Conservation (phyloP, 495 filamentous ascomycete genomes). For the Tuber borchii region DNA sequence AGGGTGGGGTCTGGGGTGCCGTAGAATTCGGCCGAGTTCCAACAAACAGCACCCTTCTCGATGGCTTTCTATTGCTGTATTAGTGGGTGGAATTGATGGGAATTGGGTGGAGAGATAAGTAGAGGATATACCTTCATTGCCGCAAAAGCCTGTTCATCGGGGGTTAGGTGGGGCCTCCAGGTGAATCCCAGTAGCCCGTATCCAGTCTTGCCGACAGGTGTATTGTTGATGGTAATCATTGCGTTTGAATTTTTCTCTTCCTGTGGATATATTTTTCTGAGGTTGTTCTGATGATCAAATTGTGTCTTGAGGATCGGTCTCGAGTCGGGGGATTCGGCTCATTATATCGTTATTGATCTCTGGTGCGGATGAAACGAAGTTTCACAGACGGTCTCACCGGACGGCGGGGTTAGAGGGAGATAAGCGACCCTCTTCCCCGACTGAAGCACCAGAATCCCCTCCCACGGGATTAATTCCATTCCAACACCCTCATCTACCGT, state of each 20-base stretch:
- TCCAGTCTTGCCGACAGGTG: conserved; percentile 48
- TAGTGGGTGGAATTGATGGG: neutral
- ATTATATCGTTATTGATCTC: neutral
- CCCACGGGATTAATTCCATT: neutral
- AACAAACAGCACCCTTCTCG: conserved; percentile 39
- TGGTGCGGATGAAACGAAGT: neutral
- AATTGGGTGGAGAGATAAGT: neutral
- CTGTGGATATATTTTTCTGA: neutral
- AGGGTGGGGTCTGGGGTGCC: conserved; percentile 36
- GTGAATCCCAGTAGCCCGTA: conserved; percentile 48
- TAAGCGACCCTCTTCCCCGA: neutral
- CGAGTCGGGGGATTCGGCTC: neutral
- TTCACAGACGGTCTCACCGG: neutral
- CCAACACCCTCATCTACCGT: neutral
- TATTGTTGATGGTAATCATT: conserved; percentile 41
- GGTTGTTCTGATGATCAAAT: neutral
- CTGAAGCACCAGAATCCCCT: neutral
- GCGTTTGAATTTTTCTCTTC: neutral
- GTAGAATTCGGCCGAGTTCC: conserved; percentile 43
- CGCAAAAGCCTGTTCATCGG: conserved; percentile 38
- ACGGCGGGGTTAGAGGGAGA: neutral
- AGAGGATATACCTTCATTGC: conserved; percentile 30
- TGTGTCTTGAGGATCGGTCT: neutral
- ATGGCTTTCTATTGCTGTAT: conserved; percentile 29
- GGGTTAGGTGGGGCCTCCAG: conserved; percentile 27